Evolutionary conservation across 805 yeast genomes (phyloP), one percentile per base, ranked within the genome.

Genomic region (Yamadazyma scolyti): DNA sequence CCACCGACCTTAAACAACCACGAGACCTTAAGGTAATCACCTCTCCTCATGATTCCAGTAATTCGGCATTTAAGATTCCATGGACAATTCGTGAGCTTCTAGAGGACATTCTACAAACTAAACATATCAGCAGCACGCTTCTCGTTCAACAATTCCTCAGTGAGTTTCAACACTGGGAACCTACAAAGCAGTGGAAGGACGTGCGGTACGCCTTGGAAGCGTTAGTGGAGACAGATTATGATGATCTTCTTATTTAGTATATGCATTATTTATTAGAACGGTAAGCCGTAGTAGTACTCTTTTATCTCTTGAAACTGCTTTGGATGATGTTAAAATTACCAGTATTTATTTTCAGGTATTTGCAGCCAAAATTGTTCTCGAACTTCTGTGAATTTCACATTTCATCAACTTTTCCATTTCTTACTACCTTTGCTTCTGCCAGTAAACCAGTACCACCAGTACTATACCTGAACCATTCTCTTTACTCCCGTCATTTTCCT

Each of bases 81-180:
- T 65, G 70, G 70, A 52, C 52, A 28, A 39, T 61, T 5, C 51
- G 71, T 16, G 60, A 61, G n/a, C 39, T 63, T 22, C 25, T 65
- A 9, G 52, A 65, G 22, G 67, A 64, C 29, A 44, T 65, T 23
- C 34, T 54, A 12, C 40, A 44, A 18, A 44, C 61, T 12, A 55
- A 56, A 31, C 58, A 65, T 39, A 50, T 65, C 9, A 40, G 43
- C 6, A 52, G 48, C 34, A 25, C 40, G 20, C 23, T 31, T 11
- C 40, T 65, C 12, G 31, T 63, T 3, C 31, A 32, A 10, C 47
- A 51, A 11, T 43, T 65, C 20, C 24, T 59, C 9, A 16, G 16
- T 9, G 53, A 52, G 19, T 63, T 44, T 37, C 34, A 42, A 5
- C 16, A 23, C 6, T 63, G 68, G 68, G 51, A 51, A 12, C 58